Base-by-base conservation (phyloP, 306 rosid genomes). In the Gleditsia sinensis region DNA sequence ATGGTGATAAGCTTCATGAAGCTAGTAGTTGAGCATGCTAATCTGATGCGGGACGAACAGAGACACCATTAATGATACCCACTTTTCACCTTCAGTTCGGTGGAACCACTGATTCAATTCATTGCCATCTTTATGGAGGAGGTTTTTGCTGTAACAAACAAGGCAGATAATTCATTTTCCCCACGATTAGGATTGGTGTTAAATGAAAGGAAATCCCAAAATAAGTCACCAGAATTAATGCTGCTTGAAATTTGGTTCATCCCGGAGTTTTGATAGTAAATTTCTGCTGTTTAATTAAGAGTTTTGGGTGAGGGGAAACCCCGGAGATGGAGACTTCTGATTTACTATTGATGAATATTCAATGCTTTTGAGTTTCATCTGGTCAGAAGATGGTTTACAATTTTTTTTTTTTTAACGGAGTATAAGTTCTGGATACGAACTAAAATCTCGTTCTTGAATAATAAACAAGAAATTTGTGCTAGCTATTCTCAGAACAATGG, bases 101-200 rank as follows among this genome's bases (percentile, higher is more conserved):
- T 78, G 74, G 69, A 78, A 78, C 78, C 61, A 71, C 77, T 45
- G 1, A 40, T 67, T 61, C 33, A 63, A 64, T 71, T 78, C 60
- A 78, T 75, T 88, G 66, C 49, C 59, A 74, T 67, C 51, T 78
- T 80, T 71, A 87, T 63, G 74, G 81, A 74, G 81, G 79, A 76
- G 57, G 60, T 11, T 54, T 23, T 3, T 21, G 16, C 7, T n/a
- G 32, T 24, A 9, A 23, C 19, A 37, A 65, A 21, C 61, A 50
- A 37, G 30, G 30, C 30, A 53, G 58, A 65, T 32, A 7, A 10
- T 25, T 32, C 50, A 58, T 28, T 64, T 24, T 42, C 56, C 27
- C 39, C 61, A 40, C 9, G 6, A 28, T 65, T 33, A 39, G 28
- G 67, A 57, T 71, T 56, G 55, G 43, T 25, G 14, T 13, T 7